A percentile compares a stretch with the other conserved stretches of the same genome.
These are phyloP conservation scores for Pichia exigua DNA, from an alignment of 805 yeast species.

Conservation along the genomic window DNA sequence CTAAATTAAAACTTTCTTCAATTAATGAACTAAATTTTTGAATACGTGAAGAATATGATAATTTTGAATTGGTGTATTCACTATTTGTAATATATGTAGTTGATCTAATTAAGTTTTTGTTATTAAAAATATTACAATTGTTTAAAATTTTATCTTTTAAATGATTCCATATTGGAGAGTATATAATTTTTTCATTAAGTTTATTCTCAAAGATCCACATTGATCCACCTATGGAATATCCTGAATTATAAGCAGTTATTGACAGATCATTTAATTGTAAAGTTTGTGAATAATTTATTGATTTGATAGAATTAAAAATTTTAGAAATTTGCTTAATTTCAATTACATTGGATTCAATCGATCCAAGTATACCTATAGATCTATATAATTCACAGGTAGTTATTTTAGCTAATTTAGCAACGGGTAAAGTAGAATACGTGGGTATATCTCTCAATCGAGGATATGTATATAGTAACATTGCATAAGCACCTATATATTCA, in stretches of 20 bases:
- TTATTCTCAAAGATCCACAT: constrained; percentile 67
- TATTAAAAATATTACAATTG: constrained; percentile 46
- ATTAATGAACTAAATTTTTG: constrained; percentile 57
- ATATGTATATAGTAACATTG: constrained; percentile 51
- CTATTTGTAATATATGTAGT: constrained; percentile 75
- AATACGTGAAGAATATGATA: constrained; percentile 55
- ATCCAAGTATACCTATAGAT: constrained; percentile 67
- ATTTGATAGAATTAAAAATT: constrained; percentile 61
- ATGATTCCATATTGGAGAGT: constrained; percentile 94
- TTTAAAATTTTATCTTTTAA: constrained; percentile 79
- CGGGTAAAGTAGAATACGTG: constrained; percentile 85
- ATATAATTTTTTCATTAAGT: constrained; percentile 71
- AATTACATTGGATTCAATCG: constrained; percentile 45
- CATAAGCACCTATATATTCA: constrained; percentile 73
- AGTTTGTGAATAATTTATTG: constrained; percentile 76
- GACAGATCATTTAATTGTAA: constrained; percentile 46
- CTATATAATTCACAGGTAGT: constrained; percentile 80
- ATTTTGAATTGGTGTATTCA: constrained; percentile 49
- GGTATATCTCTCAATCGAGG: constrained; percentile 59
- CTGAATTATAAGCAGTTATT: constrained; percentile 81
- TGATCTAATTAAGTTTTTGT: constrained; percentile 64
- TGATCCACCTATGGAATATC: constrained; percentile 90
- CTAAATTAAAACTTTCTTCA: constrained; percentile 57
- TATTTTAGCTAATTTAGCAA: constrained; percentile 75
- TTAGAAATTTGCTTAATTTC: constrained; percentile 72